Evolutionary conservation across 2,329 filamentous ascomycete species (phyloP).

Genomic region (Trichoderma polysporum): DNA sequence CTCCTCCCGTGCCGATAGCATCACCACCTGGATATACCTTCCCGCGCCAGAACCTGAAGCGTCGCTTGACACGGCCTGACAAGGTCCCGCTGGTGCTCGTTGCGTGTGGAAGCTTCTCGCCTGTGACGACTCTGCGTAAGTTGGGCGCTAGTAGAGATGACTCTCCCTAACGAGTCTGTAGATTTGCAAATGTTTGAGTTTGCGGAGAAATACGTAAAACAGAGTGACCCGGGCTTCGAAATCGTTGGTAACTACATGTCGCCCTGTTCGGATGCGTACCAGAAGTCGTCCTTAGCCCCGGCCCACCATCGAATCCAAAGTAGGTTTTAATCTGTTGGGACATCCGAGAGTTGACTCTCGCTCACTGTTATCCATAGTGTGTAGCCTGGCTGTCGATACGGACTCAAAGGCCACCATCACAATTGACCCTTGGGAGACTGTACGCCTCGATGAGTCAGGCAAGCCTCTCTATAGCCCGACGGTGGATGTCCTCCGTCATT

Average conservation of each 20-base stretch:
- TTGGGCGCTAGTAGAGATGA: not conserved
- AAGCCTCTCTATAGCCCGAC: conserved; percentile 82
- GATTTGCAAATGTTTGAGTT: conserved; percentile 81
- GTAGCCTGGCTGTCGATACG: conserved; percentile 67
- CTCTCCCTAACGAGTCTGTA: not conserved
- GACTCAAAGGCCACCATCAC: conserved; percentile 72
- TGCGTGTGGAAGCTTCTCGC: conserved; percentile 68
- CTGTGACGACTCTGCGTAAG: conserved; percentile 63
- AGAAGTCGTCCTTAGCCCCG: conserved; percentile 42
- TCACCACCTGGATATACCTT: conserved; percentile 49
- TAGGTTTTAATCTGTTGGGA: not conserved
- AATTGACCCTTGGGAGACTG: conserved; percentile 80
- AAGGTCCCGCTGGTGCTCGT: conserved; percentile 65
- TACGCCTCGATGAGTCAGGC: conserved; percentile 34
- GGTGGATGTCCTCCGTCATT: conserved; percentile 80
- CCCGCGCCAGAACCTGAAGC: conserved; percentile 56
- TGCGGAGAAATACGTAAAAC: conserved; percentile 73
- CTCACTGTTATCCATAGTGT: conserved; percentile 49
- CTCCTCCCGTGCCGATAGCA: not conserved
- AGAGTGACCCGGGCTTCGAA: conserved; percentile 61
- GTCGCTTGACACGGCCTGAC: conserved; percentile 51
- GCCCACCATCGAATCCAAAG: conserved; percentile 47
- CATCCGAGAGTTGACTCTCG: not conserved
- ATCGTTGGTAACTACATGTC: conserved; percentile 72
- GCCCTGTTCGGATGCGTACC: conserved; percentile 37